Evolutionary conservation across 108 stramenopile genomes (phyloP), one percentile per base, ranked within the genome.

Genomic region (Discostella stelligeroides): DNA sequence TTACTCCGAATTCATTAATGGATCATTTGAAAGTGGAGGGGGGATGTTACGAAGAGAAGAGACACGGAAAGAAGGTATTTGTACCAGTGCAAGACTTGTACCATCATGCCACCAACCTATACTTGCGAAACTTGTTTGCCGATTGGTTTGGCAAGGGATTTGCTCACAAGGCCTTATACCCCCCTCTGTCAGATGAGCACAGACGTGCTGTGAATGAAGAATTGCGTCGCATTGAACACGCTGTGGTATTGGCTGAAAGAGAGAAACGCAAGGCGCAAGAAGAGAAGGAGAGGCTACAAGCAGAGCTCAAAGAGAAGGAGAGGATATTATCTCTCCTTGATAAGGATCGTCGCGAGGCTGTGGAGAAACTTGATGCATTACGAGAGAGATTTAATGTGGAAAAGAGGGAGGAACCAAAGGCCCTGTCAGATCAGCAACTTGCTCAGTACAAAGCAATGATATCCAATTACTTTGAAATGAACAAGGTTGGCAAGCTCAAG

Each of bases 11-110:
- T 47, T 24, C 12, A 2, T 30, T 64, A 4, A 64, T 64, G 63
- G 46, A 45, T 64, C 63, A 64, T 47, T 47, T 64, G 28, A 64
- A 42, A 29, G 23, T 24, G 63, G 17, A 47, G 45, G 63, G 63
- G 28, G 63, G 63, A 2, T 15, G 12, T 5, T 64, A 64, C 28
- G 41, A 61, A 43, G 60, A 61, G 41, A 47, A 9, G 18, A 46
- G 24, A 14, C 43, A 64, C 15, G 25, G 28, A 6, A 64, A 28
- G 28, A 64, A 47, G 30, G 46, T 47, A 23, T 17, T 25, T 43
- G 28, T 24, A 17, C 14, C 5, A 23, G 3, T 64, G 47, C 1
- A 28, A 0, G 25, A 30, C 30, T 15, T 47, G 21, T 64, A 64
- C 29, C 63, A 64, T 48, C n/a, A 64, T 1, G 63, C 63, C 0